phyloP scores from a whole-genome alignment of 1,139 yeast species.

The Candida dubliniensis region DNA sequence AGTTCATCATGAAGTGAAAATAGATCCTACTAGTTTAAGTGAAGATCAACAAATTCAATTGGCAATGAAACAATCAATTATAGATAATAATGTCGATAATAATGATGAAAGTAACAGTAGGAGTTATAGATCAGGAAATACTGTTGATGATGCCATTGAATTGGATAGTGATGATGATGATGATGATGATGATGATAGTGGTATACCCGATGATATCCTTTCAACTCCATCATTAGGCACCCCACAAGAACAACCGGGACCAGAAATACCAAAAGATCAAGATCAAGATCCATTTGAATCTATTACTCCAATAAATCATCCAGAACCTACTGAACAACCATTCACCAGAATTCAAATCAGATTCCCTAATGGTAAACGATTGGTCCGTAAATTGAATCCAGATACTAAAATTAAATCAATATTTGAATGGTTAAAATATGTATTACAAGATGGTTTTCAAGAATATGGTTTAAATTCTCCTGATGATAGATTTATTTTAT shows the following conservation, averaged over 20 bases:
- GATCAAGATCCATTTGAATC: conserved; percentile 41
- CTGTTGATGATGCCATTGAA: conserved; percentile 30
- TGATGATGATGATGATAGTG: conserved; percentile 15
- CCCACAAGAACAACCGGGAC: conserved; percentile 9
- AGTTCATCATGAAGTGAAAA: conserved; percentile 50
- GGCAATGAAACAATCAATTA: conserved; percentile 70
- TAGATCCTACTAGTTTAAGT: conserved; percentile 63
- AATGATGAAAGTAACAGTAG: conserved; percentile 13
- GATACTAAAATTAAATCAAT: conserved; percentile 51
- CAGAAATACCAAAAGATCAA: conserved; percentile 14
- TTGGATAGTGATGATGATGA: conserved; percentile 22
- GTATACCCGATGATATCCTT: conserved; percentile 4
- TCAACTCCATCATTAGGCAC: conserved; percentile 1
- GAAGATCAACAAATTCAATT: conserved; percentile 85
- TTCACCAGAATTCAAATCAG: conserved; percentile 84
- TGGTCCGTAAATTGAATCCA: conserved; percentile 68
- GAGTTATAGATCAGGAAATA: conserved; percentile 15
- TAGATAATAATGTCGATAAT: conserved; percentile 16
- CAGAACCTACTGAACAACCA: conserved; percentile 56
- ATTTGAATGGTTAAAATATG: conserved; percentile 53
- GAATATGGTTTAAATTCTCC: conserved; percentile 45
- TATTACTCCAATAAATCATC: conserved; percentile 50
- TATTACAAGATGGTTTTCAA: conserved; percentile 48
- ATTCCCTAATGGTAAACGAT: conserved; percentile 80
- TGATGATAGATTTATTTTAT: conserved; percentile 44